These are phyloP conservation scores for Immersiporthe knoxdaviesiana DNA, from an alignment of 2,329 filamentous ascomycete species.

Conservation along the genomic window DNA sequence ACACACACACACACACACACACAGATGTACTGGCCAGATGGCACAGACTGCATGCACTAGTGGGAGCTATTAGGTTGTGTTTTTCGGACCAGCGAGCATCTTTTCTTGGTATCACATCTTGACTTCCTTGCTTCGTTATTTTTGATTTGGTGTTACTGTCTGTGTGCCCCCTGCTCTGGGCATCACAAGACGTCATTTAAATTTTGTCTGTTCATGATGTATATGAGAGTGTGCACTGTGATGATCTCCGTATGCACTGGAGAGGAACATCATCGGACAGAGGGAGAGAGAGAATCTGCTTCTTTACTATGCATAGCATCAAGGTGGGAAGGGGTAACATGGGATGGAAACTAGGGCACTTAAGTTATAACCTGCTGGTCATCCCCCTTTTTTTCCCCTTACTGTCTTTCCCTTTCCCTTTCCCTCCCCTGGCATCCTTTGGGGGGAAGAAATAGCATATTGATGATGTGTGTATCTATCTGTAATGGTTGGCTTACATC, in stretches of 20 bases:
- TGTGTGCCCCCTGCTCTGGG: background rate
- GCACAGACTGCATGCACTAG: constrained; percentile 28
- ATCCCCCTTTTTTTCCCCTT: background rate
- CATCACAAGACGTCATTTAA: background rate
- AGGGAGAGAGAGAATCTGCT: background rate
- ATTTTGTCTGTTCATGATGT: background rate
- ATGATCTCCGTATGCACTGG: background rate
- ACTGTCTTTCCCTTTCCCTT: too few species aligned
- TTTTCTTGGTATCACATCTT: constrained; percentile 9
- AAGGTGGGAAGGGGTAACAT: background rate
- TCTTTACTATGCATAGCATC: background rate
- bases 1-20: too few species aligned
- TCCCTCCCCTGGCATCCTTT: background rate
- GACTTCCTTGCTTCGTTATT: background rate
- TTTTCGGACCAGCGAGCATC: constrained; percentile 27
- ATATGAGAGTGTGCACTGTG: background rate
- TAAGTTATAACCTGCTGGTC: background rate
- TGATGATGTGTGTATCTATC: background rate
- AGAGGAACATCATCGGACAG: background rate
- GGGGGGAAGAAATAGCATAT: background rate
- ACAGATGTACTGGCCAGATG: background rate
- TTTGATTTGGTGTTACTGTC: background rate
- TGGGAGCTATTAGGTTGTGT: constrained; percentile 26
- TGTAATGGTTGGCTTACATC: background rate
- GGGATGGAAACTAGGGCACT: background rate